A percentile compares a stretch with the other conserved stretches of the same genome.
phyloP scores from a whole-genome alignment of 306 rosid genomes.

The Vigna radiata region DNA sequence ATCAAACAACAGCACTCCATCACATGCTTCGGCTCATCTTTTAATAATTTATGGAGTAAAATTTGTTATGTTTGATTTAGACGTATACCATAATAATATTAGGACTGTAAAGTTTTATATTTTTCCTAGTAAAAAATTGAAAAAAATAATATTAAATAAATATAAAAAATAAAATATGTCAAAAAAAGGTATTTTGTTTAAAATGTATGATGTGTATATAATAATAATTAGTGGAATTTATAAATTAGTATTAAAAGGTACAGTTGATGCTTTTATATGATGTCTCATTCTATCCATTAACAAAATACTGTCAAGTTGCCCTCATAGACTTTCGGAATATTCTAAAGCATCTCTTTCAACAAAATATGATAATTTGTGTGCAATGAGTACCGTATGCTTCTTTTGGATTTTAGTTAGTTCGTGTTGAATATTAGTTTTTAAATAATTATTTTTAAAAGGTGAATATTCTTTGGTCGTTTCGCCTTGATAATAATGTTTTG shows the following conservation, averaged over 20 bases:
- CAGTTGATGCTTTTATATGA: background rate
- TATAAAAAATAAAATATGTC: too few relatives aligned
- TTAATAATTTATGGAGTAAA: background rate
- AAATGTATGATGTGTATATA: background rate
- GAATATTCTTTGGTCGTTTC: background rate
- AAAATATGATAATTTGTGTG: background rate
- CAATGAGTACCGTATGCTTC: background rate
- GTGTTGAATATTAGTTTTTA: background rate
- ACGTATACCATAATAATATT: too few relatives aligned
- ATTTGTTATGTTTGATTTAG: background rate
- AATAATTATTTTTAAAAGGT: background rate
- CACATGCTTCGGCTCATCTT: conserved; percentile 8
- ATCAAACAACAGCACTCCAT: conserved; percentile 13
- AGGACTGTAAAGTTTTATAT: too few relatives aligned
- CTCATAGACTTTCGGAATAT: conserved; percentile 9
- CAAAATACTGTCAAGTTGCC: background rate
- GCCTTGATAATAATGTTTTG: background rate
- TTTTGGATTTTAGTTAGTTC: background rate
- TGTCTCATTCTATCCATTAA: background rate
- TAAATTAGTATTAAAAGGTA: background rate
- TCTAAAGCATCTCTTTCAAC: conserved; percentile 16
- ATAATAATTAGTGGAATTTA: background rate
- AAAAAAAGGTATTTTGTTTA: too few relatives aligned
- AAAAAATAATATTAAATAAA: too few relatives aligned
- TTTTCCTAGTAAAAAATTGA: too few relatives aligned